phyloP scores from a whole-genome alignment of 2,329 filamentous ascomycete species.

The Trichoderma endophyticum region DNA sequence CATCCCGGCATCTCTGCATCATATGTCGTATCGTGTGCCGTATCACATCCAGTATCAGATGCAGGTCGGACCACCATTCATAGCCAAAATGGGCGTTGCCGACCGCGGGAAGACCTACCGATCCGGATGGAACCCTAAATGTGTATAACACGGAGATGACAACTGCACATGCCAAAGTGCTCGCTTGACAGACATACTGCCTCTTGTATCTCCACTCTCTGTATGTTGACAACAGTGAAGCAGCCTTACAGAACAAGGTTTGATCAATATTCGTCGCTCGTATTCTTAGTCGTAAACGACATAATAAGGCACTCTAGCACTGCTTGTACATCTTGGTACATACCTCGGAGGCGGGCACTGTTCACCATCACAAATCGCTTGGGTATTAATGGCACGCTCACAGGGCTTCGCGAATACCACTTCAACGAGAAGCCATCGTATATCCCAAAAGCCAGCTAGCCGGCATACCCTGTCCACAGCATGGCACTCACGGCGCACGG shows the following conservation, averaged over 20 bases:
- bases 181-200: background rate
- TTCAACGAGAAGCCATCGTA: background rate
- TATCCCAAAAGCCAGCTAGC: background rate
- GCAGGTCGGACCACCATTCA: background rate
- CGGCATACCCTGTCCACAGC: background rate
- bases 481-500: conserved; percentile 2
- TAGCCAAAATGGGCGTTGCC: background rate
- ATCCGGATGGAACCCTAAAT: background rate
- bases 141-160: background rate
- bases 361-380: background rate
- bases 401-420: background rate
- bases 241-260: background rate
- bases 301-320: background rate
- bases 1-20: background rate
- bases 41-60: background rate
- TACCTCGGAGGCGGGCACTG: background rate
- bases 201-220: background rate
- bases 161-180: background rate
- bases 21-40: background rate
- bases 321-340: background rate
- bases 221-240: background rate
- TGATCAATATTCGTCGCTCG: background rate
- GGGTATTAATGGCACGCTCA: background rate
- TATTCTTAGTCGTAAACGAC: background rate
- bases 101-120: background rate